These are phyloP conservation scores for Agaricus blazei DNA, from an alignment of 768 basidiomycete genomes.

Conservation along the genomic window DNA sequence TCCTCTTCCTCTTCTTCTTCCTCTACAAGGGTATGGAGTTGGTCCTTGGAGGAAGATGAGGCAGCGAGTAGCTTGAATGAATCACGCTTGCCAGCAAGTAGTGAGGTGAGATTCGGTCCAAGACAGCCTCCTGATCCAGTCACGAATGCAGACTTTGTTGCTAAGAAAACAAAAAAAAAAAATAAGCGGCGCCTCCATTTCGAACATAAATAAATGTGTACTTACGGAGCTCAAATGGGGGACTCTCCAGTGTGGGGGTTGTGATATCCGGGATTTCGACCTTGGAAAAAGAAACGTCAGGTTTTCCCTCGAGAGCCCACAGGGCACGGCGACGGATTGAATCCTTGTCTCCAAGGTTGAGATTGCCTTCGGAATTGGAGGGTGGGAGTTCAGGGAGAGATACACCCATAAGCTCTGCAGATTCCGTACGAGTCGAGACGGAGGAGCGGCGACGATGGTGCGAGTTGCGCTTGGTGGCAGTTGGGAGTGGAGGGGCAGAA, in stretches of 20 bases:
- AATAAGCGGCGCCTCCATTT: background rate
- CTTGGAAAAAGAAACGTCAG: constrained; percentile 61
- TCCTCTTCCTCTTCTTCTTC: constrained; percentile 89
- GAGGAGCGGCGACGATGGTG: constrained; percentile 84
- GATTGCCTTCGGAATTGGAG: constrained; percentile 58
- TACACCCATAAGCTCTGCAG: constrained; percentile 87
- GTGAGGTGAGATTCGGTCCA: constrained; percentile 20
- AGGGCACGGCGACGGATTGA: constrained; percentile 80
- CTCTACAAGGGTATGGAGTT: constrained; percentile 73
- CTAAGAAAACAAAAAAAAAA: constrained; percentile 26
- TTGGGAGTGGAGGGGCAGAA: constrained; percentile 26
- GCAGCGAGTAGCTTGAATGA: constrained; percentile 69
- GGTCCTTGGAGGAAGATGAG: constrained; percentile 66
- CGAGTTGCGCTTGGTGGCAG: constrained; percentile 55
- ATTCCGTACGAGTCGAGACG: constrained; percentile 86
- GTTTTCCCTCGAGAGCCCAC: constrained; percentile 83
- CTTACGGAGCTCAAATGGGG: constrained; percentile 65
- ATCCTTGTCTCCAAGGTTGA: constrained; percentile 68
- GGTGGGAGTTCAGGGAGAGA: constrained; percentile 61
- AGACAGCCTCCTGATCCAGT: constrained; percentile 21
- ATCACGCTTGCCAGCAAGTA: constrained; percentile 65
- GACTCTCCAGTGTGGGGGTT: constrained; percentile 50
- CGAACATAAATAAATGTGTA: constrained; percentile 18
- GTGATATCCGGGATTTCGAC: constrained; percentile 82
- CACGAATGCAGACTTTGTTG: constrained; percentile 56